Conservation (phyloP, 139 green algal species). For the Chlamydomonas incerta region DNA sequence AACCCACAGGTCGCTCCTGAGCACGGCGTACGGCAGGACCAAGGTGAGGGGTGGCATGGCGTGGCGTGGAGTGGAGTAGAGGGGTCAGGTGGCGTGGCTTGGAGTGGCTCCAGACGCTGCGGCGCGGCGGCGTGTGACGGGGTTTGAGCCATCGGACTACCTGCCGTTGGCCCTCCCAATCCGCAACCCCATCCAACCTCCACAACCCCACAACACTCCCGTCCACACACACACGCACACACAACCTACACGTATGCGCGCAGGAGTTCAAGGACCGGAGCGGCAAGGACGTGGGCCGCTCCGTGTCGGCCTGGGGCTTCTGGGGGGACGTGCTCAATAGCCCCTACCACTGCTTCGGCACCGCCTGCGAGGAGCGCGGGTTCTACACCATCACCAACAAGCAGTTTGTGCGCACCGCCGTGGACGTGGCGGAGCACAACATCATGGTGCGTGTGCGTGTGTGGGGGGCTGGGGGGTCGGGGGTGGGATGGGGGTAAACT, state of each 20-base stretch:
- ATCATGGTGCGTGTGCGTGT: slow-evolving; percentile 73
- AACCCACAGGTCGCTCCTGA: slow-evolving; percentile 68
- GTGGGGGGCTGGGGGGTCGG: neutral
- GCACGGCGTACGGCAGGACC: slow-evolving; percentile 66
- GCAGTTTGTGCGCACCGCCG: slow-evolving; percentile 71
- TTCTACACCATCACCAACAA: slow-evolving; percentile 74
- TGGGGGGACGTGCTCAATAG: slow-evolving; percentile 80
- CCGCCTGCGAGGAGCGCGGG: slow-evolving; percentile 47
- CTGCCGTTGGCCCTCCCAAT: neutral
- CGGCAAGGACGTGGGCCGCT: slow-evolving; percentile 68
- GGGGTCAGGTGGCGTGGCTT: too few relatives aligned
- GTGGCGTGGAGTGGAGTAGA: too few relatives aligned
- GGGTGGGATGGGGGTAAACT: neutral
- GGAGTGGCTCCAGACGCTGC: too few relatives aligned
- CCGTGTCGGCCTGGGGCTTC: slow-evolving; percentile 74
- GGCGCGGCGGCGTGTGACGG: neutral
- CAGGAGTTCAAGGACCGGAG: slow-evolving; percentile 52
- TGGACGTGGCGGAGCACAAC: slow-evolving; percentile 79
- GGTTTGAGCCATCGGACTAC: neutral
- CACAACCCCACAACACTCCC: neutral
- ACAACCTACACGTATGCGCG: too few relatives aligned
- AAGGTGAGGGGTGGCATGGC: too few relatives aligned
- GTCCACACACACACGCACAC: too few relatives aligned
- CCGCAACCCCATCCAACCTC: neutral
- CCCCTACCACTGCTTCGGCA: slow-evolving; percentile 78